These are phyloP conservation scores for Xylaria hypoxylon DNA, from an alignment of 2,329 filamentous ascomycete genomes.

Conservation along the genomic window DNA sequence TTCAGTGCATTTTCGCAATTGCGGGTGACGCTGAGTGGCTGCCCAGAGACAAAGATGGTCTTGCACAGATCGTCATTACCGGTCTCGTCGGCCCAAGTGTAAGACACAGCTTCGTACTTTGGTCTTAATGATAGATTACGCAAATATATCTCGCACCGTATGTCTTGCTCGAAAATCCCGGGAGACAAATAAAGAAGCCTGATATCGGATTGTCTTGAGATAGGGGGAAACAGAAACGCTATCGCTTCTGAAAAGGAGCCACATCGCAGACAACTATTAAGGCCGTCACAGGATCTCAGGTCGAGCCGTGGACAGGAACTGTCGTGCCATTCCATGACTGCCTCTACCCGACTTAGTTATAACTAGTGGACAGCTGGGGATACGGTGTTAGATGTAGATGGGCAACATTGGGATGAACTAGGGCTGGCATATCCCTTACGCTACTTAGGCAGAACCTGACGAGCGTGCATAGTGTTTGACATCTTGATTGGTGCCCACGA, in stretches of 20 bases:
- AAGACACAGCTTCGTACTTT: neutral
- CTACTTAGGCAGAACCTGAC: too few species aligned
- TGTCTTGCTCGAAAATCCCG: neutral
- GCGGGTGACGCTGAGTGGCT: neutral
- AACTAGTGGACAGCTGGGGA: too few species aligned
- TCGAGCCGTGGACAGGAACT: neutral
- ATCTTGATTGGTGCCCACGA: too few species aligned
- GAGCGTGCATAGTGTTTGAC: too few species aligned
- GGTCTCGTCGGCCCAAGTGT: neutral
- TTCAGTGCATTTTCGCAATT: conserved; percentile 1
- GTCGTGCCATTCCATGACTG: neutral
- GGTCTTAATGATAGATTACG: neutral
- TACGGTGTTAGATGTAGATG: too few species aligned
- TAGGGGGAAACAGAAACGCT: neutral
- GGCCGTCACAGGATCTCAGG: neutral
- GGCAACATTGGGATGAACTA: too few species aligned
- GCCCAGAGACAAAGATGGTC: neutral
- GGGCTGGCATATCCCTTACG: too few species aligned
- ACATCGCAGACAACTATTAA: neutral
- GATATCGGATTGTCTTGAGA: neutral
- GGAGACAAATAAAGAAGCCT: neutral
- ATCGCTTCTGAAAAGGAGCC: neutral
- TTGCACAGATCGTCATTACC: neutral
- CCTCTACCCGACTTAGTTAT: too few species aligned
- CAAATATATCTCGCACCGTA: neutral